These are phyloP conservation scores for Talaromyces atroroseus DNA, from an alignment of 2,329 filamentous ascomycete genomes.

Conservation along the genomic window DNA sequence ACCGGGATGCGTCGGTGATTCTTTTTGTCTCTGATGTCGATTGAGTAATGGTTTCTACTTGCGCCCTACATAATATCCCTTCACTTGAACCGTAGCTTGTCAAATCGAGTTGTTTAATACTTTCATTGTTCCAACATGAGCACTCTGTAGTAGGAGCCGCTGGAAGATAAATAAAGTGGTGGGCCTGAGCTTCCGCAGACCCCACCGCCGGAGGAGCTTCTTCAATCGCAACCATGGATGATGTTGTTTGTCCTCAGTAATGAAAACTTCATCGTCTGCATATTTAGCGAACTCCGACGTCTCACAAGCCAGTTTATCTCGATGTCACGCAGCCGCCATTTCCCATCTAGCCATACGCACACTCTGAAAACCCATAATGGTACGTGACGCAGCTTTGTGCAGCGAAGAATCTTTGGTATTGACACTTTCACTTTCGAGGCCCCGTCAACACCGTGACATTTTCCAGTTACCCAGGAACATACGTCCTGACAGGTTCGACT, in stretches of 20 bases:
- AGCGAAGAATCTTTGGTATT: not conserved
- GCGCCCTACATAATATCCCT: constrained; percentile 39
- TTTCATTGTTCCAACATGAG: not conserved
- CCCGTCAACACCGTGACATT: constrained; percentile 69
- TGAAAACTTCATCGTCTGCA: too few species aligned
- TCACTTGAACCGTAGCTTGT: constrained; percentile 35
- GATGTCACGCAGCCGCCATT: constrained; percentile 27
- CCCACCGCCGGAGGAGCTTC: not conserved
- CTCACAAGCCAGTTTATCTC: constrained; percentile 1
- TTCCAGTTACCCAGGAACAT: constrained; percentile 66
- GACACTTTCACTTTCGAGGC: constrained; percentile 39
- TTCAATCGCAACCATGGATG: too few species aligned
- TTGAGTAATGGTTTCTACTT: constrained; percentile 33
- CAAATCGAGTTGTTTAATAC: constrained; percentile 34
- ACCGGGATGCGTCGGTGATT: constrained; percentile 22
- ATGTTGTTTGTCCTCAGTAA: too few species aligned
- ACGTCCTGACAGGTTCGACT: constrained; percentile 77
- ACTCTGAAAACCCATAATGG: constrained; percentile 43
- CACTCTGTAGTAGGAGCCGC: not conserved
- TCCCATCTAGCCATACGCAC: constrained; percentile 38
- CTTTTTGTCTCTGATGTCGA: constrained; percentile 32
- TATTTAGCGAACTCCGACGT: too few species aligned
- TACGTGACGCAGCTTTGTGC: constrained; percentile 16
- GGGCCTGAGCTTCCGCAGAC: not conserved
- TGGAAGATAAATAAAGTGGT: not conserved